phyloP scores from a whole-genome alignment of 2,329 filamentous ascomycete species.

The Akanthomyces lecanii region DNA sequence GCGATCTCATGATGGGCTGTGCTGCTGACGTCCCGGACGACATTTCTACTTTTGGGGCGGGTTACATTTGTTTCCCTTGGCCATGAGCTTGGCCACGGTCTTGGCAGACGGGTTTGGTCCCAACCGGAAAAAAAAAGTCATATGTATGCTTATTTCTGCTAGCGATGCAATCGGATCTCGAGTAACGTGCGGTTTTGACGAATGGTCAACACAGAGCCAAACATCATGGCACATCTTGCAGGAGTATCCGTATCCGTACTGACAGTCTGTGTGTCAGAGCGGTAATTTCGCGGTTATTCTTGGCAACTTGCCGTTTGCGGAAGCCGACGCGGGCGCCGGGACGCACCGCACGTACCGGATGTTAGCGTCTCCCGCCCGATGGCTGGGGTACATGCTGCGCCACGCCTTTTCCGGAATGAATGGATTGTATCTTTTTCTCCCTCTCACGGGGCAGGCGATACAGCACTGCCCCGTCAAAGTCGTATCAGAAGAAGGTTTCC shows the following conservation, averaged over 20 bases:
- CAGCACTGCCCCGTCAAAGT: too few species aligned
- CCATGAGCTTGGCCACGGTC: too few species aligned
- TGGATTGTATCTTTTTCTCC: not conserved
- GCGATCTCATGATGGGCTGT: constrained; percentile 3
- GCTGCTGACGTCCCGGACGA: not conserved
- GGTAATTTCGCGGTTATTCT: constrained; percentile 12
- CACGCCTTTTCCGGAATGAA: not conserved
- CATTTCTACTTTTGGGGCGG: not conserved
- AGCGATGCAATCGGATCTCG: too few species aligned
- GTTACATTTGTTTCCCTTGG: not conserved
- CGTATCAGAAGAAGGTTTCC: too few species aligned
- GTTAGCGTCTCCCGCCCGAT: not conserved
- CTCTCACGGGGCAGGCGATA: too few species aligned
- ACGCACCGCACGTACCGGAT: constrained; percentile 13
- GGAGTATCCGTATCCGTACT: too few species aligned
- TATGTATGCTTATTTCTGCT: too few species aligned
- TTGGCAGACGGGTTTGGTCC: too few species aligned
- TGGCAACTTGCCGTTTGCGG: constrained; percentile 12
- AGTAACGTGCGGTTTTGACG: not conserved
- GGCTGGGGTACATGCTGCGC: not conserved
- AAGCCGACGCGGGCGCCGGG: not conserved
- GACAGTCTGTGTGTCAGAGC: not conserved
- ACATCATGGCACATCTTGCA: not conserved
- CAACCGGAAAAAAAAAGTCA: too few species aligned
- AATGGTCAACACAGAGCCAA: not conserved